Evolutionary conservation across 768 basidiomycete genomes (phyloP), one percentile per base, ranked within the genome.

Genomic region (Mycena rebaudengoi): DNA sequence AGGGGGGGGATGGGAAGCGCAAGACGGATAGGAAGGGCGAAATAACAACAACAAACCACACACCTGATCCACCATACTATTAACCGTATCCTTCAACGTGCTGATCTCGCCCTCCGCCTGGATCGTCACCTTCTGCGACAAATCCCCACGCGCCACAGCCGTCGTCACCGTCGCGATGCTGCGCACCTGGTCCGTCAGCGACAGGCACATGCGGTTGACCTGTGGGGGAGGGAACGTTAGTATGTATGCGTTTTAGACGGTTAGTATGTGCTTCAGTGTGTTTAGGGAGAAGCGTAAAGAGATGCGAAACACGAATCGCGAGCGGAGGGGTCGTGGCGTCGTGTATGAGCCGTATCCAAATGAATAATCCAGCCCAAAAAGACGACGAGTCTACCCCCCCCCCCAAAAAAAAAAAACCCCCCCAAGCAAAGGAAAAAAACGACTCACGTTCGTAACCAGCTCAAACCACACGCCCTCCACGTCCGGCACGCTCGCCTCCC

Each of bases 381-480:
- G 14, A 45, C n/a, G n/a, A n/a, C n/a, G n/a, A n/a, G n/a, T n/a
- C n/a, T n/a, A n/a, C n/a, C n/a, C n/a, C n/a, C n/a, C n/a, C n/a
- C n/a, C n/a, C n/a, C n/a, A 48, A 40, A 35, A 8, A 28, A 63
- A 52, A 21, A n/a, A 50, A 23, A n/a, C 23, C 55, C 10, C 51
- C 49, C 35, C 40, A 21, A 26, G 28, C 52, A n/a, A 18, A 30
- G 28, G 20, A 11, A 41, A 43, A 23, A 26, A 26, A 6, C 14
- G 44, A 66, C 65, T 25, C 65, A 91, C 90, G 69, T 88, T 90
- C 59, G 90, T 88, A 32, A 90, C 90, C 66, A 91, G 75, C 62
- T 89, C 86, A 78, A 85, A 87, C 91, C 91, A 93, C 11, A 88
- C 91, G 53, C 92, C 91, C 65, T 88, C 88, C 55, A 93, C 89